Evolutionary conservation across 164 flowering plant species (phyloP).

Genomic region (Chimonanthus salicifolius): DNA sequence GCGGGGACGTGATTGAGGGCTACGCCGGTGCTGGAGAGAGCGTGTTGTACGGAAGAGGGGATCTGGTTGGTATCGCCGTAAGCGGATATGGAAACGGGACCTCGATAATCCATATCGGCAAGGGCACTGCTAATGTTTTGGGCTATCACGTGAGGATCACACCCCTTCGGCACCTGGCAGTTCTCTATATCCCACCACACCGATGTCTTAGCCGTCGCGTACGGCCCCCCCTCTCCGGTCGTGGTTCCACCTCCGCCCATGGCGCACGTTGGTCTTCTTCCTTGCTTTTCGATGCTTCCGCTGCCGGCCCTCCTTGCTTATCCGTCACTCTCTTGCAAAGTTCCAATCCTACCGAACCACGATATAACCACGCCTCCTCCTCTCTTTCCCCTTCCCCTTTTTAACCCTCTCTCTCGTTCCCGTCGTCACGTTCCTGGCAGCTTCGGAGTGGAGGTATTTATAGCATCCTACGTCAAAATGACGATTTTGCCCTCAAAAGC

Average conservation of each 20-base stretch:
- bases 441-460: too few relatives aligned
- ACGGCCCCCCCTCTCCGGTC: constrained; percentile 25
- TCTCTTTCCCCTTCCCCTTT: not conserved
- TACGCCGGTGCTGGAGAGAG: constrained; percentile 81
- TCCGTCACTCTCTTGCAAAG: not conserved
- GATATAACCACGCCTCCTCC: not conserved
- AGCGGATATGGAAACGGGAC: constrained; percentile 71
- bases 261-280: not conserved
- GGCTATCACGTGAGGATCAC: constrained; percentile 75
- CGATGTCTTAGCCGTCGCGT: constrained; percentile 61
- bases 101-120: constrained; percentile 60
- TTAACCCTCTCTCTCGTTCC: not conserved
- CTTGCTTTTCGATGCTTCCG: too few relatives aligned
- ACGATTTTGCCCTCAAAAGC: too few relatives aligned
- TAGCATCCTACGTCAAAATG: too few relatives aligned
- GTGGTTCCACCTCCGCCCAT: constrained; percentile 1
- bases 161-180: constrained; percentile 73
- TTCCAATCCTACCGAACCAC: not conserved
- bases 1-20: constrained; percentile 90
- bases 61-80: constrained; percentile 74
- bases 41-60: constrained; percentile 56
- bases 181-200: constrained; percentile 99
- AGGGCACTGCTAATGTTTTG: constrained; percentile 79
- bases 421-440: too few relatives aligned
- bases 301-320: not conserved